phyloP scores from a whole-genome alignment of 345 rosid species.

The thale cress (Arabidopsis thaliana) region TAIR10.1 NC_003075.7:9135001-9135500 shows the following conservation, averaged over 20 bases:
- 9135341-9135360: slow-evolving; percentile 59
- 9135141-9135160: background rate
- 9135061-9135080: slow-evolving; percentile 43
- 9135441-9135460: background rate
- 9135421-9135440: slow-evolving; percentile 1
- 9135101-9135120: background rate
- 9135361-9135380: background rate
- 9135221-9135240: slow-evolving; percentile 97
- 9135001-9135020: slow-evolving; percentile 81
- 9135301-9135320: slow-evolving; percentile 79
- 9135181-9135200: background rate
- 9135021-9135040: slow-evolving; percentile 67
- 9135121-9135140: slow-evolving; percentile 18
- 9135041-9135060: slow-evolving; percentile 73
- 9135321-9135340: slow-evolving; percentile 77
- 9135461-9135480: slow-evolving; percentile 1
- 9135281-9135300: slow-evolving; percentile 86
- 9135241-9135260: slow-evolving; percentile 98
- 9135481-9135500: slow-evolving; percentile 1
- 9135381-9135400: background rate
- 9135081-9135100: slow-evolving; percentile 2
- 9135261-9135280: slow-evolving; percentile 98
- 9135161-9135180: background rate
- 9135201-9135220: slow-evolving; percentile 57
- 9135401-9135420: background rate